Base-by-base conservation (phyloP, 768 basidiomycete genomes). In the button mushroom (Agaricus bisporus) region DNA sequence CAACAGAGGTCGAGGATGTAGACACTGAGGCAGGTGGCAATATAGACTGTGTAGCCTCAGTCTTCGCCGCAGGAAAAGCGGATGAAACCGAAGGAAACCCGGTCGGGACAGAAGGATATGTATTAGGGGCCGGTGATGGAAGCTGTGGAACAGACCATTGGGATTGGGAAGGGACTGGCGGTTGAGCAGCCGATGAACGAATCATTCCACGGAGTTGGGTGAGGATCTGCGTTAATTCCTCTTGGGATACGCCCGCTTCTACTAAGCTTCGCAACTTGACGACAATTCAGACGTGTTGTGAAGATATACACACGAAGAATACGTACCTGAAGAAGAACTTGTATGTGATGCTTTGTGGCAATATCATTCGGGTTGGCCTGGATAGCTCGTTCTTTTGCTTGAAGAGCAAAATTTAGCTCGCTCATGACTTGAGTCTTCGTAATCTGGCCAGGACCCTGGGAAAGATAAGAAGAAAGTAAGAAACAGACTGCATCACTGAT, bases 331-430 rank as follows among this genome's bases (percentile, higher is more conserved):
- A 85, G 81, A 28, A 98, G 71, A 28, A 94, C 81, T 49, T 74
- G 76, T 8, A 97, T 77, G 57, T 98, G 92, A 51, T 78, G 82
- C 55, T 82, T 80, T 1, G 86, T 74, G 9, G 73, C 66, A 14
- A 72, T 62, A 62, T 98, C 92, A 64, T 84, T 86, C 0, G 85
- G 88, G 58, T 91, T 91, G 1, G 72, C 58, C 60, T 88, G 87
- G 2, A 89, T 59, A 10, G 76, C 73, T 6, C 88, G 82, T 61
- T 93, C 86, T 65, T 92, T 91, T 63, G 89, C 85, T 44, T 84
- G 79, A 28, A 95, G 74, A 7, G 86, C 85, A 42, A 87, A 89
- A 58, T 94, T 86, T 3, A 94, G 73, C 66, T 93, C 90, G 46
- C 83, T 83, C 5, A 92, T 74, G 4, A 95, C 93, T 68, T 91